A percentile compares a stretch with the other conserved stretches of the same genome.
Evolutionary conservation across 345 rosid species (phyloP).

Genomic region (Lepidium sativum): DNA sequence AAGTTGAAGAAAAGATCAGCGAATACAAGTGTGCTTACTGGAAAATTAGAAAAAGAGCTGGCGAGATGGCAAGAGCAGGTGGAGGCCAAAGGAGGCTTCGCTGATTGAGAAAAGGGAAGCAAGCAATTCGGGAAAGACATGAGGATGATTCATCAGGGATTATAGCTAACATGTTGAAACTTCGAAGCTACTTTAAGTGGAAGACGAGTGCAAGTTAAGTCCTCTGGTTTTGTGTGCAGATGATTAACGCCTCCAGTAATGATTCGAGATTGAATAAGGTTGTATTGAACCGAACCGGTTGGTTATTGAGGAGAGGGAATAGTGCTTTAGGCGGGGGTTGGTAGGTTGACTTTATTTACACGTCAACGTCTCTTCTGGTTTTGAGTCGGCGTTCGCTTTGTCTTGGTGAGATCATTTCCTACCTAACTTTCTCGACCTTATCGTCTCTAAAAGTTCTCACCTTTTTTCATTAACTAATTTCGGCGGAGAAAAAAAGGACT

Average conservation of each 20-base stretch:
- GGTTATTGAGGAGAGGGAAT: not conserved
- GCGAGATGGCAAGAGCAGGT: slow-evolving; percentile 9
- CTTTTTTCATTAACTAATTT: not conserved
- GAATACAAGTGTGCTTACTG: not conserved
- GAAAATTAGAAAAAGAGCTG: slow-evolving; percentile 1
- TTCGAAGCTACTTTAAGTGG: not conserved
- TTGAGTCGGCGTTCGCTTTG: slow-evolving; percentile 9
- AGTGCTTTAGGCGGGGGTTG: slow-evolving; percentile 10
- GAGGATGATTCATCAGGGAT: not conserved
- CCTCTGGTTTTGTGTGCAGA: not conserved
- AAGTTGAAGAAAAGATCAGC: not conserved
- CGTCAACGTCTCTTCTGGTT: slow-evolving; percentile 27
- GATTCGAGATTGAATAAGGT: not conserved
- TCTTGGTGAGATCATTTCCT: slow-evolving; percentile 8
- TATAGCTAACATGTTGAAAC: not conserved
- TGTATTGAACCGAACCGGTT: slow-evolving; percentile 4
- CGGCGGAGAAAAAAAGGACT: not conserved
- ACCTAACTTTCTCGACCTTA: not conserved
- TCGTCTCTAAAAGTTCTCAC: slow-evolving; percentile 19
- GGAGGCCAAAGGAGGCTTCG: not conserved
- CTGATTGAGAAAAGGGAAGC: slow-evolving; percentile 18
- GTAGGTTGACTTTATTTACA: slow-evolving; percentile 12
- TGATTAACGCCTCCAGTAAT: not conserved
- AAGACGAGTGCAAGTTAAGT: not conserved
- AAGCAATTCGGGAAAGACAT: slow-evolving; percentile 13